A percentile compares a stretch with the other conserved stretches of the same genome.
Conservation (phyloP, 805 yeast species). For the Clavispora vitiphila region DNA sequence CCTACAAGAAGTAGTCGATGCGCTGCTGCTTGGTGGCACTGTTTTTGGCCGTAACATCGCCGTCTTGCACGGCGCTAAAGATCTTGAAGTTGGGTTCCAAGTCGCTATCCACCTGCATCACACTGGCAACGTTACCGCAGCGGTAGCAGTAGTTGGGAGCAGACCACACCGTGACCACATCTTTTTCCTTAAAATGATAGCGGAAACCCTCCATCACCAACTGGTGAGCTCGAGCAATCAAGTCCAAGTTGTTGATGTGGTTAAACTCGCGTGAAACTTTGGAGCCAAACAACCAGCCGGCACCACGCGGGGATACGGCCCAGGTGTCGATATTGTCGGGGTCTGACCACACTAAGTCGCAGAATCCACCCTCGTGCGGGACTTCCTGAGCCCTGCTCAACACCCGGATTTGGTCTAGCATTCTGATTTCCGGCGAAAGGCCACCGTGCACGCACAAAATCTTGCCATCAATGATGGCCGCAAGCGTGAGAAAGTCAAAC, state of each 20-base stretch:
- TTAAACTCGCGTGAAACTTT: slow-evolving; percentile 94
- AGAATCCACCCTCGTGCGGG: slow-evolving; percentile 98
- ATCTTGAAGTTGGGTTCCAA: slow-evolving; percentile 87
- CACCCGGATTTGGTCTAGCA: slow-evolving; percentile 95
- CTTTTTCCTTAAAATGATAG: slow-evolving; percentile 93
- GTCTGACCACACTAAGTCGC: slow-evolving; percentile 96
- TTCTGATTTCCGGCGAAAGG: slow-evolving; percentile 91
- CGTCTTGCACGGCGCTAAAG: slow-evolving; percentile 93
- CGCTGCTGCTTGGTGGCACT: slow-evolving; percentile 39
- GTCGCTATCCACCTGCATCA: slow-evolving; percentile 89
- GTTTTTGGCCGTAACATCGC: slow-evolving; percentile 40
- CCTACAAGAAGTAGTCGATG: slow-evolving; percentile 40
- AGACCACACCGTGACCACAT: slow-evolving; percentile 96
- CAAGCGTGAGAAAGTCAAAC: slow-evolving; percentile 86
- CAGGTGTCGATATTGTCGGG: slow-evolving; percentile 97
- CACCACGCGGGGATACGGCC: slow-evolving; percentile 98
- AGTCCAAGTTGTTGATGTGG: slow-evolving; percentile 81
- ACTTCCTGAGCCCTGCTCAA: slow-evolving; percentile 95
- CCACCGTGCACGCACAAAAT: slow-evolving; percentile 97
- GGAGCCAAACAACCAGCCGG: slow-evolving; percentile 96
- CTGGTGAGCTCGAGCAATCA: slow-evolving; percentile 96
- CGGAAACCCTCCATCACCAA: slow-evolving; percentile 98
- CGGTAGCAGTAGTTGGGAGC: slow-evolving; percentile 97
- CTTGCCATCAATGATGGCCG: slow-evolving; percentile 94
- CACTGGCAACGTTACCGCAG: slow-evolving; percentile 98